phyloP scores from a whole-genome alignment of 2,329 filamentous ascomycete species.

The Colletotrichum phormii region DNA sequence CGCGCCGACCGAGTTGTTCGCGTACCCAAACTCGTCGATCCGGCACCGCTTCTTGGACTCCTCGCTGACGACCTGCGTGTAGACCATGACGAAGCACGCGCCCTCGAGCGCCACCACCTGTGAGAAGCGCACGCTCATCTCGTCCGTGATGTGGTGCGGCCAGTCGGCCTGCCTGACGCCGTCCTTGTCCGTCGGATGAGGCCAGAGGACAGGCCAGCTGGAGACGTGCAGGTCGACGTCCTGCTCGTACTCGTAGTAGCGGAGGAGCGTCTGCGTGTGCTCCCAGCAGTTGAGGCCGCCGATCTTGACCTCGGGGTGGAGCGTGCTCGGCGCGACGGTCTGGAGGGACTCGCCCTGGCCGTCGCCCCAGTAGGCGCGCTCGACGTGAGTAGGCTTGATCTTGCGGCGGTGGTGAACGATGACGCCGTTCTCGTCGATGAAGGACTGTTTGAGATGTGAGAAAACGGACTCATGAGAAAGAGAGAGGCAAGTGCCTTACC shows the following conservation, averaged over 20 bases:
- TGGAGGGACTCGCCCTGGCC: constrained; percentile 67
- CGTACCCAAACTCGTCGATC: constrained; percentile 36
- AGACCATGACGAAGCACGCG: constrained; percentile 55
- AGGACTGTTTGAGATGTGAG: constrained; percentile 45
- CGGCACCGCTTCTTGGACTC: constrained; percentile 44
- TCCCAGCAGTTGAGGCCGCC: constrained; percentile 69
- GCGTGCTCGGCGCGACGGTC: constrained; percentile 59
- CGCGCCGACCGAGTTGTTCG: constrained; percentile 32
- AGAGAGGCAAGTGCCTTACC: not conserved
- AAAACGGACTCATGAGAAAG: not conserved
- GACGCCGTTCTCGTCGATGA: constrained; percentile 61
- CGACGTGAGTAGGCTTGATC: constrained; percentile 63
- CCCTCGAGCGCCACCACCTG: constrained; percentile 58
- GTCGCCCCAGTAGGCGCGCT: constrained; percentile 64
- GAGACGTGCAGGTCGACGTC: constrained; percentile 45
- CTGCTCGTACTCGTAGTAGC: constrained; percentile 42
- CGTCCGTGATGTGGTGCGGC: constrained; percentile 50
- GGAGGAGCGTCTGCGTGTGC: constrained; percentile 46
- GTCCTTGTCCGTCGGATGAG: constrained; percentile 33
- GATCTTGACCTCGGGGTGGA: constrained; percentile 56
- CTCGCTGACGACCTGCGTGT: constrained; percentile 54
- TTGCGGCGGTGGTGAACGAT: constrained; percentile 61
- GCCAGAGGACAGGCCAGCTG: constrained; percentile 47
- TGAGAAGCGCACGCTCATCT: constrained; percentile 49
- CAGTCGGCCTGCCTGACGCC: constrained; percentile 48